A percentile compares a stretch with the other conserved stretches of the same genome.
Conservation (phyloP, 1,139 yeast genomes). For the Scheffersomyces lignicola region DNA sequence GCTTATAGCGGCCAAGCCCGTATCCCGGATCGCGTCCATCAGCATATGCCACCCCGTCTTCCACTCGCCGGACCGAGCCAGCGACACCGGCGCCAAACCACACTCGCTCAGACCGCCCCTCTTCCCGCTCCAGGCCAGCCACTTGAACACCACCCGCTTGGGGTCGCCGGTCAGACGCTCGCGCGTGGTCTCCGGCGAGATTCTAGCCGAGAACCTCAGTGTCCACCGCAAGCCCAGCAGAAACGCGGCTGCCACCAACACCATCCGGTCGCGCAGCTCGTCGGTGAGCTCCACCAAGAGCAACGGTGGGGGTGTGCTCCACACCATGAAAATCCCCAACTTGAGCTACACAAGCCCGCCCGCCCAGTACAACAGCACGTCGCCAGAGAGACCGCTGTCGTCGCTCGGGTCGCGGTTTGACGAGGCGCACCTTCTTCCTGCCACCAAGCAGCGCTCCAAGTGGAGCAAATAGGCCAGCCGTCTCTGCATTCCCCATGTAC, state of each 20-base stretch:
- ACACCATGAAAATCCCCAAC: slow-evolving; percentile 12
- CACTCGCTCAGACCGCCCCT: background rate
- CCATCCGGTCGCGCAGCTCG: slow-evolving; percentile 2
- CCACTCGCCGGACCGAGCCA: slow-evolving; percentile 23
- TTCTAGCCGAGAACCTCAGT: slow-evolving; percentile 1
- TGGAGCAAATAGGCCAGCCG: no score
- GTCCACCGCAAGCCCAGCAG: slow-evolving; percentile 1
- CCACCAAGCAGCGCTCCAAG: slow-evolving; percentile 23
- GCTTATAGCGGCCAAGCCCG: slow-evolving; percentile 8
- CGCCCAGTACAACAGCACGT: slow-evolving; percentile 23
- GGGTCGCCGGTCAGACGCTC: slow-evolving; percentile 3
- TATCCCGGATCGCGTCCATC: slow-evolving; percentile 30
- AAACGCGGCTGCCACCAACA: slow-evolving; percentile 3
- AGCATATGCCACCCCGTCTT: slow-evolving; percentile 33
- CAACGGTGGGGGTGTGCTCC: background rate
- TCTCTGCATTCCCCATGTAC: no score
- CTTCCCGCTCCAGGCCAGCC: background rate
- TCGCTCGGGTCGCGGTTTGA: slow-evolving; percentile 39
- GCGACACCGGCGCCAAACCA: background rate
- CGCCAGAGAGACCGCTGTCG: slow-evolving; percentile 37
- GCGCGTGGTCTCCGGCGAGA: slow-evolving; percentile 2
- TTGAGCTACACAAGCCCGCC: slow-evolving; percentile 10
- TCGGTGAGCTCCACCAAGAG: slow-evolving; percentile 1
- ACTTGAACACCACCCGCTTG: background rate
- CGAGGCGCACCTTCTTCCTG: slow-evolving; percentile 32